Percentiles rank a stretch among this genome's conserved stretches.
Conservation (phyloP, 352 stramenopile species). For the Globisporangium polare region DNA sequence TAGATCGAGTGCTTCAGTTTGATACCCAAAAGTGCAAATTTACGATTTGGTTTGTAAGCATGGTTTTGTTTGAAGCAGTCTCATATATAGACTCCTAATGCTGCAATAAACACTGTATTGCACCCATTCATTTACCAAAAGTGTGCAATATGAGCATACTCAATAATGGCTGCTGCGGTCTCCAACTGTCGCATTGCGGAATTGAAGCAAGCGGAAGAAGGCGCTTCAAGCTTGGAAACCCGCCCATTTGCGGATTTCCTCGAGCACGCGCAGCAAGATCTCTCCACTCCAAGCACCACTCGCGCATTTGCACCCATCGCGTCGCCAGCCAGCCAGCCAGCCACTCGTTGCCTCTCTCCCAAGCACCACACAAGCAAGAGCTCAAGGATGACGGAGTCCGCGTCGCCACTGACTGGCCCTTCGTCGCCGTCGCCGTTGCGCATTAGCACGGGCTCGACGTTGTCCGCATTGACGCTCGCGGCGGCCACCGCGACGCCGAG, state of each 20-base stretch:
- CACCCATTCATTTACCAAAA: background rate
- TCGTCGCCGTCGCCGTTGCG: background rate
- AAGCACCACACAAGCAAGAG: background rate
- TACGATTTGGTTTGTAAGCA: background rate
- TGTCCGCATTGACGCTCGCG: background rate
- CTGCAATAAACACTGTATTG: background rate
- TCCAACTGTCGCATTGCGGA: conserved; percentile 8
- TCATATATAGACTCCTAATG: background rate
- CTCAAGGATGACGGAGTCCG: background rate
- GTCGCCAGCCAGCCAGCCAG: background rate
- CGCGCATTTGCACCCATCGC: background rate
- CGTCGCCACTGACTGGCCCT: background rate
- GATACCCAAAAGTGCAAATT: background rate
- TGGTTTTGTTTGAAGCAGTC: background rate
- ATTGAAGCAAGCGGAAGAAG: conserved; percentile 5
- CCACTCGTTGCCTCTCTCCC: background rate
- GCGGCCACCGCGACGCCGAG: background rate
- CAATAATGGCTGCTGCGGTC: background rate
- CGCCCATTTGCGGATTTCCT: background rate
- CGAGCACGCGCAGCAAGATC: background rate
- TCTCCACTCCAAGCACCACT: background rate
- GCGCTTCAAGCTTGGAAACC: conserved; percentile 2
- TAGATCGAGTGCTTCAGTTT: background rate
- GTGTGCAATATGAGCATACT: background rate
- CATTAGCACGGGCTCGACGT: conserved; percentile 13